Base-by-base conservation (phyloP, 148 eudicot species). In the Vaccinium corymbosum region DNA sequence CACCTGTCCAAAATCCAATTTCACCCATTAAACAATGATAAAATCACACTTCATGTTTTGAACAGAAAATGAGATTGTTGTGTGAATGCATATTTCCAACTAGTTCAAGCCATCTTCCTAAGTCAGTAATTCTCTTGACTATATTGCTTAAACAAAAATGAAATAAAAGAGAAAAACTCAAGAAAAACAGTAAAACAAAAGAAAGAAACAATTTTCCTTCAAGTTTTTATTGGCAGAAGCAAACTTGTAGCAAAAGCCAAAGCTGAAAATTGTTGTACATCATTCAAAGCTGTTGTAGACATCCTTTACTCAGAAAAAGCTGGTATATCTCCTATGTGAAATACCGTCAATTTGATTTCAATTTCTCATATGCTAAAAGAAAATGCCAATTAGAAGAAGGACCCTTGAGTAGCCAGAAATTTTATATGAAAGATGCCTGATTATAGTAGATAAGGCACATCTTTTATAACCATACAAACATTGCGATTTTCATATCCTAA, bases 1-100 rank as follows among this genome's bases (percentile, higher is more conserved):
- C 98, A 96, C 93, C 99, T 96, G 91, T 91, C 95, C 88, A 92
- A 92, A 49, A 79, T 79, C 81, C 64, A 79, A 56, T 78, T 79
- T 55, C 81, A 55, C 50, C 22, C 17, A 70, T 70, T 68, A 70
- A 46, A 68, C 57, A 68, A 50, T 51, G 55, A 82, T 17, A 35
- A n/a, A 72, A 29, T 51, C 16, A 62, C 7, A 35, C 49, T 32
- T 29, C 48, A 79, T 79, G 66, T 55, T 35, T 15, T 79, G 50
- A 27, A 35, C 3, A 76, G 48, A 73, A 73, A 38, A 73, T 16
- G n/a, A 42, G 46, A 14, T 66, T 20, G 9, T 0, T 10, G 35
- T 10, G 73, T 11, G 73, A 62, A 66, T 66, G 15, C 70, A 9
- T 27, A 66, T 27, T 25, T 66, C 0, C 0, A 66, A 66, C 73